These are phyloP conservation scores for Phalaenopsis hybrid DNA, from an alignment of 116 monocot species.

Conservation along the genomic window DNA sequence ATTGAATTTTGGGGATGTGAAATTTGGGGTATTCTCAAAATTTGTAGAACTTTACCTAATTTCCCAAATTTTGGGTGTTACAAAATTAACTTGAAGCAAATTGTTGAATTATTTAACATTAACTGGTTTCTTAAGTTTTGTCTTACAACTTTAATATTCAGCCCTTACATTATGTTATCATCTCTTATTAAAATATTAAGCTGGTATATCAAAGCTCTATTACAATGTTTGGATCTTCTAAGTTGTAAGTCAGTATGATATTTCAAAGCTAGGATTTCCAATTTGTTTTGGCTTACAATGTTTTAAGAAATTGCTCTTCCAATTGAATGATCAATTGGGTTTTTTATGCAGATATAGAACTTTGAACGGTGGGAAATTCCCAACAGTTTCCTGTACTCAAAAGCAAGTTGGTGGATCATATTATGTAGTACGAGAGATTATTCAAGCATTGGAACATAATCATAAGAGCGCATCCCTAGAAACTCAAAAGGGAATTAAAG, in stretches of 20 bases:
- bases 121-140: too few relatives aligned
- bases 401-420: constrained; percentile 37
- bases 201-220: neutral
- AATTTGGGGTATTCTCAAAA: too few relatives aligned
- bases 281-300: neutral
- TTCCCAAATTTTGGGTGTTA: too few relatives aligned
- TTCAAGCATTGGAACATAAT: constrained; percentile 46
- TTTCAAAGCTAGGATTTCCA: neutral
- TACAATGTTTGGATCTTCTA: neutral
- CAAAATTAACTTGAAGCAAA: too few relatives aligned
- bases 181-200: neutral
- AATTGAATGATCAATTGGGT: neutral
- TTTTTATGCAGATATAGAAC: constrained; percentile 36
- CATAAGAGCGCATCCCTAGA: constrained; percentile 14
- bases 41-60: too few relatives aligned
- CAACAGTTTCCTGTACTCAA: constrained; percentile 7
- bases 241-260: neutral
- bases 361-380: constrained; percentile 50
- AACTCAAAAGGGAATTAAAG: constrained; percentile 6
- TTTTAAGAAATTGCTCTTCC: neutral
- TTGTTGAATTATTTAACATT: too few relatives aligned
- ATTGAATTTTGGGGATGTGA: too few relatives aligned
- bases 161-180: too few relatives aligned
- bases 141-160: too few relatives aligned
- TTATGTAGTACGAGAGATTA: constrained; percentile 32